Percentiles rank a stretch among this genome's conserved stretches.
phyloP scores from a whole-genome alignment of 805 yeast species.

The Henningerozyma blattae region DNA sequence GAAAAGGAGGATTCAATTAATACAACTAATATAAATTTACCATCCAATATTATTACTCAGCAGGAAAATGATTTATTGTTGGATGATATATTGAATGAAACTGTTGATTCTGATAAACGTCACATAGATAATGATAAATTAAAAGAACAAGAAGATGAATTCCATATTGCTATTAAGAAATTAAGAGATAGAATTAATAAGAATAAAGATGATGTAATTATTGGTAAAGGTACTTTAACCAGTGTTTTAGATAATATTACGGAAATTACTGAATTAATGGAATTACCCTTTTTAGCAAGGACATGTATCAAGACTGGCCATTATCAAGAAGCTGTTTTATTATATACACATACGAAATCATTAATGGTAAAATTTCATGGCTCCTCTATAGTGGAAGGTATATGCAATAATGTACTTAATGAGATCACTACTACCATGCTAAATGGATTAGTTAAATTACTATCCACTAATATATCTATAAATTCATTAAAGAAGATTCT shows the following conservation, averaged over 20 bases:
- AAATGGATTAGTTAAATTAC: constrained; percentile 50
- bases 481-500: constrained; percentile 70
- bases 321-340: constrained; percentile 81
- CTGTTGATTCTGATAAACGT: not conserved
- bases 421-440: constrained; percentile 44
- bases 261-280: constrained; percentile 64
- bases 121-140: constrained; percentile 9
- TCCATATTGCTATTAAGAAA: constrained; percentile 19
- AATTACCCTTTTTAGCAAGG: constrained; percentile 69
- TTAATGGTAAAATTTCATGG: constrained; percentile 56
- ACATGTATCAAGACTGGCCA: constrained; percentile 81
- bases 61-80: not conserved
- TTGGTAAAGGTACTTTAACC: constrained; percentile 17
- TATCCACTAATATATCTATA: constrained; percentile 68
- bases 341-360: constrained; percentile 62
- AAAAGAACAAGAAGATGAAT: constrained; percentile 18
- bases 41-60: not conserved
- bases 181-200: constrained; percentile 11
- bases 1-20: constrained; percentile 2
- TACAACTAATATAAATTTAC: not conserved
- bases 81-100: not conserved
- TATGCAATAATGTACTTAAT: constrained; percentile 14
- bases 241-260: constrained; percentile 50
- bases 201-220: constrained; percentile 7
- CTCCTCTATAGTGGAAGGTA: constrained; percentile 19